Base-by-base conservation (phyloP, 257 asterid species). In the Jacaranda copaia region DNA sequence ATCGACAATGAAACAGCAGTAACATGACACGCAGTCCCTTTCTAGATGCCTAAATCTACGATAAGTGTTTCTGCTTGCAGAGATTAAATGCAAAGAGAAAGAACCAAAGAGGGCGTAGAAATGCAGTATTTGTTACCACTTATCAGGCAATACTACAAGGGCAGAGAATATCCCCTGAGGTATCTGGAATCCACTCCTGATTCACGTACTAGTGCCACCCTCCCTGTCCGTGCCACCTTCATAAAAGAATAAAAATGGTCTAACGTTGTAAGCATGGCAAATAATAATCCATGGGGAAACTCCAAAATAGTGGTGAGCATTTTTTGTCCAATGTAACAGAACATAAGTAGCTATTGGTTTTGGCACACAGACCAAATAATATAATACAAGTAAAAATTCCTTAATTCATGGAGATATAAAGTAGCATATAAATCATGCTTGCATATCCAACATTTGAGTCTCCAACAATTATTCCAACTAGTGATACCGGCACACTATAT, bases 141-240 rank as follows among this genome's bases (percentile, higher is more conserved):
- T 25, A 25, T 25, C 32, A 25, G 38, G 55, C 46, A 13, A 69
- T 64, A 16, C 81, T 87, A 88, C 68, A 59, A 70, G 43, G 91
- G 87, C 77, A 91, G 85, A 81, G 91, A 73, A 73, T 85, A 91
- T 52, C 98, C 96, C 46, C 97, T 85, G 60, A 93, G 96, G 76
- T 71, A 85, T 68, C 87, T 86, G 1, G 97, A 93, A 79, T 93
- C 96, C 32, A 93, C 98, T 13, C 98, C 98, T 0, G 98, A 91
- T 76, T 93, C 98, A 13, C 96, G 89, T 40, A 80, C 79, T 87
- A 91, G 48, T 1, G 97, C 98, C 82, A 91, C 88, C 80, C 98
- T 89, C 64, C 98, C 97, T 0, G 98, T 93, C 77, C 98, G 84
- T 9, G 96, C 98, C 85, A 93, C 98, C 98, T 93, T 76, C 8